Conservation (phyloP, 345 rosid genomes). For the Acer negundo region DNA sequence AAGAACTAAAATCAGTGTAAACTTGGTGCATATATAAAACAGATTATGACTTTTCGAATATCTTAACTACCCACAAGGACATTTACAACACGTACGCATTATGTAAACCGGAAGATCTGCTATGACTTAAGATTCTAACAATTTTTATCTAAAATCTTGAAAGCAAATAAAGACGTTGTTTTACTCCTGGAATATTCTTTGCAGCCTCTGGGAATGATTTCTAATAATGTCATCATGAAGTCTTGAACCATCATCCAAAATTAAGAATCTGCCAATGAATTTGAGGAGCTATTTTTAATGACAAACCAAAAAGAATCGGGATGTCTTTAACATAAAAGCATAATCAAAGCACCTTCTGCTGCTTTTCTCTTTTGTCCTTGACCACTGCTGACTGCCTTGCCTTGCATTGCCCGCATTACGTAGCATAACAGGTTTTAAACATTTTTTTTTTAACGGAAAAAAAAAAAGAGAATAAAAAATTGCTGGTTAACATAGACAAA, state of each 20-base stretch:
- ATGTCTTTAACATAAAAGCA: conserved; percentile 2
- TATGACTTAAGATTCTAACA: background rate
- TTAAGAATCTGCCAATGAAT: background rate
- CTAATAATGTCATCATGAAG: background rate
- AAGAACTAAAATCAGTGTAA: background rate
- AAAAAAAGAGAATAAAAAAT: too few species aligned
- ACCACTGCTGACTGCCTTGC: conserved; percentile 82
- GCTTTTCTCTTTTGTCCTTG: conserved; percentile 91
- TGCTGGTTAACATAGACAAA: too few species aligned
- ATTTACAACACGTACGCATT: background rate
- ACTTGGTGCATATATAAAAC: background rate
- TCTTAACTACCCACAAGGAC: too few species aligned
- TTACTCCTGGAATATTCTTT: background rate
- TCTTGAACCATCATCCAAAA: background rate
- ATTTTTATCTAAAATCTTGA: background rate
- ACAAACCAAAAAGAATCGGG: conserved; percentile 4
- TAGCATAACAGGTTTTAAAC: background rate
- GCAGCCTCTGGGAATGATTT: background rate
- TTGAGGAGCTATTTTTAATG: background rate
- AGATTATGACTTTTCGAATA: background rate
- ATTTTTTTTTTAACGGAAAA: background rate
- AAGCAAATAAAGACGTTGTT: background rate
- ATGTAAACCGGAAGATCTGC: background rate
- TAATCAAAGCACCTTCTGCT: conserved; percentile 70
- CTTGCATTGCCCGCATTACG: conserved; percentile 71